Conservation (phyloP, 345 rosid genomes). For the Ailanthus altissimus region DNA sequence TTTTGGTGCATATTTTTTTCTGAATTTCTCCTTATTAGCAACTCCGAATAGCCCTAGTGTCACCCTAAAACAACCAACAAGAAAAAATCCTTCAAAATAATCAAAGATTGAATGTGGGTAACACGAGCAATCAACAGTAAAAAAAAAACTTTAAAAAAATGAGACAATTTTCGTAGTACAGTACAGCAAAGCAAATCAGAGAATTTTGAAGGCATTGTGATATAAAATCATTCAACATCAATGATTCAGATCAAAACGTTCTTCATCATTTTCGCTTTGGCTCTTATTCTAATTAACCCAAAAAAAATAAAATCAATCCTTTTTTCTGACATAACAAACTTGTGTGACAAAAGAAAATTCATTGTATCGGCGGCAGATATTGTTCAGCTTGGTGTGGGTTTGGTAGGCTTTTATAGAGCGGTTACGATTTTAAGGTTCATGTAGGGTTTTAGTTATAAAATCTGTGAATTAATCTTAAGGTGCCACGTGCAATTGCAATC, state of each 20-base stretch:
- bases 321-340: conserved; percentile 5
- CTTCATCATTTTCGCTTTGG: conserved; percentile 33
- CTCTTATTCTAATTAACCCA: not conserved
- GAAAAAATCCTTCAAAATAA: not conserved
- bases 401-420: not conserved
- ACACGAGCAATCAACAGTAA: not conserved
- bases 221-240: conserved; percentile 31
- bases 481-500: conserved; percentile 9
- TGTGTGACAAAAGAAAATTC: not conserved
- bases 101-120: not conserved
- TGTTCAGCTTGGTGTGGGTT: too few species aligned
- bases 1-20: conserved; percentile 19
- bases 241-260: conserved; percentile 24
- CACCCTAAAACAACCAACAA: not conserved
- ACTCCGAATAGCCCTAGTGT: not conserved
- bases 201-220: conserved; percentile 45
- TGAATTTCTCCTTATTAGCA: not conserved
- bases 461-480: not conserved
- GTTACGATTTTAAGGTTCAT: not conserved
- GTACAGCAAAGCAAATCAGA: conserved; percentile 37
- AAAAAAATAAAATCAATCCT: not conserved
- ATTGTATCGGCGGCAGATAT: not conserved
- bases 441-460: not conserved
- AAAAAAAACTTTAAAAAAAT: too few species aligned
- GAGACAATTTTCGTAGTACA: too few species aligned